A percentile compares a stretch with the other conserved stretches of the same genome.
Conservation (phyloP, 371 early-diverging fungal genomes). For the Mortierella sp. region DNA sequence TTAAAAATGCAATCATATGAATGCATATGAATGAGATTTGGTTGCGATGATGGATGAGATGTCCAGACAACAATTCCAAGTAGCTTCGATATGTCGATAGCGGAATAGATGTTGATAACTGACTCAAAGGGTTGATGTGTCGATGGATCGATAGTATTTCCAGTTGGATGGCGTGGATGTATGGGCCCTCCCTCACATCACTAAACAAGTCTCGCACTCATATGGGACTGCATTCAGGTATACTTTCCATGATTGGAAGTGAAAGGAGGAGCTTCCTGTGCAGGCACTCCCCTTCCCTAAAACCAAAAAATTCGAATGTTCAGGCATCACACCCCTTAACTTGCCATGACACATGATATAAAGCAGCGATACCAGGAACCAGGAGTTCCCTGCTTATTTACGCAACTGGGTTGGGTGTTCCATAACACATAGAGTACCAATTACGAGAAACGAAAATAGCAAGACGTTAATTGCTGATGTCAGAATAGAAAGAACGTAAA, state of each 20-base stretch:
- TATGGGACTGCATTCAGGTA: slow-evolving; percentile 8
- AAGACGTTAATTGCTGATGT: no score
- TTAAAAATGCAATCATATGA: no score
- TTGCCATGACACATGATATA: neutral
- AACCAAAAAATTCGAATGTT: slow-evolving; percentile 1
- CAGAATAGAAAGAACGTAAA: no score
- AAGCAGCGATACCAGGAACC: no score
- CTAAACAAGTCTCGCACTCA: neutral
- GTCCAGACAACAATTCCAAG: neutral
- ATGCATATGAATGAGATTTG: no score
- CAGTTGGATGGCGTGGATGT: neutral
- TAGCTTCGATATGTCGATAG: neutral
- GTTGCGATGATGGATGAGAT: neutral
- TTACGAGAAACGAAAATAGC: no score
- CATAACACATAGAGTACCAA: no score
- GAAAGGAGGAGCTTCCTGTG: slow-evolving; percentile 28
- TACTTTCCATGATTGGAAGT: slow-evolving; percentile 42
- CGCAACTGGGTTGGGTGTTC: no score
- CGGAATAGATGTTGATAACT: neutral
- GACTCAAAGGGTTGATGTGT: neutral
- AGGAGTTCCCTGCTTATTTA: no score
- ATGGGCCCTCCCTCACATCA: neutral
- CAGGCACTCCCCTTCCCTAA: slow-evolving; percentile 3
- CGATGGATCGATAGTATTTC: slow-evolving; percentile 20
- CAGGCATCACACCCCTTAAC: slow-evolving; percentile 3